Evolutionary conservation across 1,284 basidiomycete species (phyloP).

Genomic region (Boletus semigastroideus): DNA sequence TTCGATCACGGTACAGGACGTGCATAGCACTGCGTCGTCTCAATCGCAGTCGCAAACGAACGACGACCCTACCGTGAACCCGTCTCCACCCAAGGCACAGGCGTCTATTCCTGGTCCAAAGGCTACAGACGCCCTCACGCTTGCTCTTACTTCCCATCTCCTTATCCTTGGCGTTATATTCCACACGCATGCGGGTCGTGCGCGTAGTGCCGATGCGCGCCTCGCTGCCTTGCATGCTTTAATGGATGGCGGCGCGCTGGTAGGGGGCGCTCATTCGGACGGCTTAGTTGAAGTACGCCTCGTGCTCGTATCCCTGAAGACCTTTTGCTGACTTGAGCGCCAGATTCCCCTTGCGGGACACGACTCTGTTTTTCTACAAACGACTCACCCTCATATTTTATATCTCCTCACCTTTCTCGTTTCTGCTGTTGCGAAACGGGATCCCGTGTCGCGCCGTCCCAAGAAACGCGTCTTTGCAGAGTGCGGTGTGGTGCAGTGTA

Average conservation of each 20-base stretch:
- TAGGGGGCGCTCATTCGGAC: constrained; percentile 39
- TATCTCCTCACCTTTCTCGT: constrained; percentile 65
- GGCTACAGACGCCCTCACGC: constrained; percentile 36
- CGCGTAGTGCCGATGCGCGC: constrained; percentile 43
- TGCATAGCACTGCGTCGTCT: constrained; percentile 25
- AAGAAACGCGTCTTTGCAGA: constrained; percentile 66
- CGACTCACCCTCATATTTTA: constrained; percentile 65
- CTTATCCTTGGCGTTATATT: constrained; percentile 60
- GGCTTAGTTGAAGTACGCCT: constrained; percentile 50
- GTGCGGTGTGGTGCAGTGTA: constrained; percentile 53
- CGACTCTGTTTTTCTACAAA: constrained; percentile 51
- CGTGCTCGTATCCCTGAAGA: background rate
- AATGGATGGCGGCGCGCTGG: constrained; percentile 56
- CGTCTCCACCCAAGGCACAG: constrained; percentile 7
- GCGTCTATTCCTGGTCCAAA: constrained; percentile 18
- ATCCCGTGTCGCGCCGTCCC: constrained; percentile 68
- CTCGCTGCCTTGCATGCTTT: constrained; percentile 59
- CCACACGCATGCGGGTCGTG: constrained; percentile 54
- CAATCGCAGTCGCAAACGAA: constrained; percentile 30
- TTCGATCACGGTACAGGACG: constrained; percentile 31
- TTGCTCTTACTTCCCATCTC: constrained; percentile 47
- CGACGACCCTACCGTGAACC: background rate
- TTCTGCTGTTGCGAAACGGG: constrained; percentile 63
- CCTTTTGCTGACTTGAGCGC: constrained; percentile 4
- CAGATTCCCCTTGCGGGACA: constrained; percentile 38